These are phyloP conservation scores for Nicotiana tabacum DNA, from an alignment of 257 asterid genomes.

Conservation along the genomic window DNA sequence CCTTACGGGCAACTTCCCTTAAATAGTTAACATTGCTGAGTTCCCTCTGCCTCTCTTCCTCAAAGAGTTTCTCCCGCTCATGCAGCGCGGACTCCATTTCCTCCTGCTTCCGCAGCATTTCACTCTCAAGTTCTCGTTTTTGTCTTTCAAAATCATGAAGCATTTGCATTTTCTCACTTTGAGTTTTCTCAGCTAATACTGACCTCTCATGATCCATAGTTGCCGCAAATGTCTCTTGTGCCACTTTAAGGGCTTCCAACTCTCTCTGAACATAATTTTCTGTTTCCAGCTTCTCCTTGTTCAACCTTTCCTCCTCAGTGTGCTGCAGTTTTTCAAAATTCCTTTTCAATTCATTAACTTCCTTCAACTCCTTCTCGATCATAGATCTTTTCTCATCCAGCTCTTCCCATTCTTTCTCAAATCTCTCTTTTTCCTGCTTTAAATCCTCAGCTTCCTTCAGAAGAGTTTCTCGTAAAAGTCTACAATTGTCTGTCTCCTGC, in stretches of 20 bases:
- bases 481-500: conserved; percentile 74
- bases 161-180: conserved; percentile 60
- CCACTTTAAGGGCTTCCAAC: conserved; percentile 69
- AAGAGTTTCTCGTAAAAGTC: conserved; percentile 59
- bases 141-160: conserved; percentile 58
- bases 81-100: conserved; percentile 56
- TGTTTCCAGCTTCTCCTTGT: conserved; percentile 68
- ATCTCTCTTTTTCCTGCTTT: conserved; percentile 79
- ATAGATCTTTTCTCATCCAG: conserved; percentile 64
- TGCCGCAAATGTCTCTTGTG: conserved; percentile 70
- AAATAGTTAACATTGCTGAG: conserved; percentile 49
- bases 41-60: conserved; percentile 52
- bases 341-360: conserved; percentile 40
- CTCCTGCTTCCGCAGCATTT: conserved; percentile 58
- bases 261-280: conserved; percentile 57
- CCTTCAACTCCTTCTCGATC: conserved; percentile 58
- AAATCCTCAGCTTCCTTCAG: conserved; percentile 69
- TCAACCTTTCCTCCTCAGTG: conserved; percentile 68
- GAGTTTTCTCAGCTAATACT: conserved; percentile 47
- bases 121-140: conserved; percentile 65
- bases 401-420: conserved; percentile 97
- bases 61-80: conserved; percentile 62
- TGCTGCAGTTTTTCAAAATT: conserved; percentile 48
- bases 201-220: conserved; percentile 74
- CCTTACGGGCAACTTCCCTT: conserved; percentile 74